Base-by-base conservation (phyloP, 148 eudicot species). In the Spergularia bocconei region DNA sequence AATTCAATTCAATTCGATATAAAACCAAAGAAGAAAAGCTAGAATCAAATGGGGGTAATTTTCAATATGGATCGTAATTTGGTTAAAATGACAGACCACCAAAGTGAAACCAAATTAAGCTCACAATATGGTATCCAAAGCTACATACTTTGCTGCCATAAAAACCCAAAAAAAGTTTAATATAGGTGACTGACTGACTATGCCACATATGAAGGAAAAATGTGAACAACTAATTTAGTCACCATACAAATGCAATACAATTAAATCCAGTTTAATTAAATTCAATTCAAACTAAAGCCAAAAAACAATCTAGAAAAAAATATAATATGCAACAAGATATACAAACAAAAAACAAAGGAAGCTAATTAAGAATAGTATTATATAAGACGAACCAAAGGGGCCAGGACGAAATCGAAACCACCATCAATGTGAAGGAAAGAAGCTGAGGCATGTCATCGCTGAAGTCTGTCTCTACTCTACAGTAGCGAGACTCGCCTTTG, bases 381-480 rank as follows among this genome's bases (percentile, higher is more conserved):
- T n/a, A 60, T n/a, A 11, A 17, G 13, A 47, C 16, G 51, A 53
- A 94, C 98, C 93, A 95, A 65, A 67, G 96, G 87, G 76, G 92
- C 82, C 44, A 95, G 77, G 56, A 95, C 81, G 71, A 95, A 95
- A 74, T 95, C 98, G 77, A 92, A 95, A 6, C 97, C 96, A 38
- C 88, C 96, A 75, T 89, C 73, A 83, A 95, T 77, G 82, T 90
- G 84, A 80, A 54, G 21, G 87, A 75, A 38, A 95, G 90, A 66
- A 92, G 89, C 7, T 82, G 79, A 16, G 92, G 92, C 91, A 95
- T 88, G 84, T 89, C 92, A 84, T 95, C 81, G 74, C 77, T 82
- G 87, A 92, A 95, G 53, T 90, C 96, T 3, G 96, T 80, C 79
- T 90, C 98, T 2, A 95, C 96, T 15, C 98, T 97, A 25, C 97